Evolutionary conservation across 2,329 filamentous ascomycete species (phyloP).

Genomic region (Arachnomyces sp.): DNA sequence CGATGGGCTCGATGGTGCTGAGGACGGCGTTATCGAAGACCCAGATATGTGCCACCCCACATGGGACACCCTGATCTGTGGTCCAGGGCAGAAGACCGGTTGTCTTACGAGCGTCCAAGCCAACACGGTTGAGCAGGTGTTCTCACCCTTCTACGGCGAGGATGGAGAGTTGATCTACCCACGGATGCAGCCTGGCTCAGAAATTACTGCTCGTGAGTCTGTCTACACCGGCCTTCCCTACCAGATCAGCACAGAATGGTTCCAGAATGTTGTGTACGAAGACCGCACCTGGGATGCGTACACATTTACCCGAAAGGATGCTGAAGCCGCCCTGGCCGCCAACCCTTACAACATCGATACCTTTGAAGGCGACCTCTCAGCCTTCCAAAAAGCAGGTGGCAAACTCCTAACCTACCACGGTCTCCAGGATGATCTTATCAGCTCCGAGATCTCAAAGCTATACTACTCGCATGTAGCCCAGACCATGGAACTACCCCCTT

Average conservation of each 20-base stretch:
- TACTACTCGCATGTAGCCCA: constrained; percentile 41
- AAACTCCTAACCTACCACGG: constrained; percentile 38
- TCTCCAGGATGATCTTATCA: constrained; percentile 43
- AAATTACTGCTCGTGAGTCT: constrained; percentile 18
- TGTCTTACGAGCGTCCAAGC: constrained; percentile 26
- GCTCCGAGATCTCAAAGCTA: constrained; percentile 43
- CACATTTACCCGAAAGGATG: constrained; percentile 31
- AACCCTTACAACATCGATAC: constrained; percentile 45
- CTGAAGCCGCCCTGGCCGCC: constrained; percentile 25
- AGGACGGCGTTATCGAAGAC: constrained; percentile 31
- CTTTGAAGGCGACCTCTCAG: constrained; percentile 39
- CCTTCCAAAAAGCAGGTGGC: constrained; percentile 36
- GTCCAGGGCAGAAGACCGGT: constrained; percentile 10
- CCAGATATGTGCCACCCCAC: constrained; percentile 27
- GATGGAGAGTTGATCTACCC: constrained; percentile 26
- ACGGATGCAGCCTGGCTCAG: constrained; percentile 28
- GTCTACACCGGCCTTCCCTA: constrained; percentile 32
- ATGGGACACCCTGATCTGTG: constrained; percentile 26
- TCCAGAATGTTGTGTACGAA: constrained; percentile 35
- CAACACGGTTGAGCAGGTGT: constrained; percentile 21
- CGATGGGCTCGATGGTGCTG: constrained; percentile 6
- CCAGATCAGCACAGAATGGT: constrained; percentile 35
- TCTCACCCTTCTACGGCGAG: constrained; percentile 25
- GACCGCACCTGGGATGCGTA: constrained; percentile 32
- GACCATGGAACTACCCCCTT: constrained; percentile 26